Evolutionary conservation across 108 stramenopile genomes (phyloP), one percentile per base, ranked within the genome.

Genomic region (Skeletonema marinoi): DNA sequence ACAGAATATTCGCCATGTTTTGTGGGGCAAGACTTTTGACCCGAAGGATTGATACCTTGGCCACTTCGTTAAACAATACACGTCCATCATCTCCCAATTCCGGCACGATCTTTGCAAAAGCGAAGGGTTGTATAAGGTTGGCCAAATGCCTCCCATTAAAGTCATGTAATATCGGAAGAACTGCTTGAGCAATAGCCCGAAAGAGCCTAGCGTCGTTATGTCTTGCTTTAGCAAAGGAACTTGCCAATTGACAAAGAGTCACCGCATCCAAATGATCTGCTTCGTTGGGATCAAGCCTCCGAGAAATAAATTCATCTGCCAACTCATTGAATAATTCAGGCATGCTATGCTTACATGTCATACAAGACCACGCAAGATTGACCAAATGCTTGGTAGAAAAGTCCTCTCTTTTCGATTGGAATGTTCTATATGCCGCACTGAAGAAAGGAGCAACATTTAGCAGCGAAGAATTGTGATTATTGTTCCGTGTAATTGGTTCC

Each of bases 291-390:
- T 31, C 38, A 9, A 38, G 31, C 16, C 32, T 32, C 50, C 77
- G 58, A n/a, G 30, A 30, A 35, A 73, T 35, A 17, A 82, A 77
- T 38, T 82, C 82, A 2, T 58, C 48, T 9, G 75, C 25, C 17
- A 82, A 44, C 6, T 30, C 75, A 56, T 68, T 30, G 36, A 77
- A 68, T 41, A 78, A 19, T 17, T 41, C 32, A 8, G 80, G 68
- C 25, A 54, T 58, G 14, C 19, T 58, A 6, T 50, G 31, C 12
- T 61, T 39, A 36, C 82, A 82, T 7, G 75, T 77, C 71, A 75
- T 68, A 33, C 71, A 71, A 14, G 82, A 72, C 82, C 82, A 82
- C 0, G 75, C 71, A 32, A 82, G 36, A 60, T 76, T 82, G 21
- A 68, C 41, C 35, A 82, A 31, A 44, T 72, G 63, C 14, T 77